Evolutionary conservation across 1,284 basidiomycete species (phyloP).

Genomic region (Cutaneotrichosporon cavernicola): DNA sequence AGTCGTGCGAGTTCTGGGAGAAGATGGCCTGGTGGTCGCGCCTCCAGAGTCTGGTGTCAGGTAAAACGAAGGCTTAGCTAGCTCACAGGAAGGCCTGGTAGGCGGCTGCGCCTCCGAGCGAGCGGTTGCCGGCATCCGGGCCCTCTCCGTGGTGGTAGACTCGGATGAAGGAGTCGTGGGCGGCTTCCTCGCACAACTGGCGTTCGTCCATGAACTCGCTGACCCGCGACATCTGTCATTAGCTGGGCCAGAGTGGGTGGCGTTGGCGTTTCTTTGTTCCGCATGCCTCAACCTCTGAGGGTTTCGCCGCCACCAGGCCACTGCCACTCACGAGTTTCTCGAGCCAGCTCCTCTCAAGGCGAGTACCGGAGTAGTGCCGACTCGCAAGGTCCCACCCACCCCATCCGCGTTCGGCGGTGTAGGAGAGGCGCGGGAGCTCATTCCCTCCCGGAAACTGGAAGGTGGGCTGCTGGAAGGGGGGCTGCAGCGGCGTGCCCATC

Average conservation of each 20-base stretch:
- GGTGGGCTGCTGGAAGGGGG: background rate
- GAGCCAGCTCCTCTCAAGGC: background rate
- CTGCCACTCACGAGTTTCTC: conserved; percentile 5
- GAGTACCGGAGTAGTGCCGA: background rate
- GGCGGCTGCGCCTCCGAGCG: conserved; percentile 48
- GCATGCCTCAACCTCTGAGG: background rate
- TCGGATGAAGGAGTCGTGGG: conserved; percentile 40
- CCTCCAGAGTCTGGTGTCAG: conserved; percentile 42
- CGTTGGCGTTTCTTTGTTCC: background rate
- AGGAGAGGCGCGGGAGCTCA: conserved; percentile 33
- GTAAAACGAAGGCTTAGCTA: background rate
- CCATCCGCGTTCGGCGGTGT: conserved; percentile 39
- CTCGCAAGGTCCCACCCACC: conserved; percentile 44
- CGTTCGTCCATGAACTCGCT: background rate
- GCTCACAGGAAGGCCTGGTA: conserved; percentile 49
- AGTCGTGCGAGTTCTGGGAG: conserved; percentile 33
- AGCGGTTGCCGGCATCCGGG: conserved; percentile 40
- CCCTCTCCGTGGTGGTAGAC: conserved; percentile 42
- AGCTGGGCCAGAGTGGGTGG: background rate
- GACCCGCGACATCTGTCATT: background rate
- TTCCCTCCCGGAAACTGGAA: conserved; percentile 41
- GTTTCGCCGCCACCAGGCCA: no score
- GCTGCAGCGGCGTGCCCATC: conserved; percentile 7
- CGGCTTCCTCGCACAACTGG: conserved; percentile 37
- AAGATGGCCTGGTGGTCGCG: conserved; percentile 43